Percentiles rank a stretch among this genome's conserved stretches.
Conservation (phyloP, 805 yeast species). For the Brettanomyces custersianus region DNA sequence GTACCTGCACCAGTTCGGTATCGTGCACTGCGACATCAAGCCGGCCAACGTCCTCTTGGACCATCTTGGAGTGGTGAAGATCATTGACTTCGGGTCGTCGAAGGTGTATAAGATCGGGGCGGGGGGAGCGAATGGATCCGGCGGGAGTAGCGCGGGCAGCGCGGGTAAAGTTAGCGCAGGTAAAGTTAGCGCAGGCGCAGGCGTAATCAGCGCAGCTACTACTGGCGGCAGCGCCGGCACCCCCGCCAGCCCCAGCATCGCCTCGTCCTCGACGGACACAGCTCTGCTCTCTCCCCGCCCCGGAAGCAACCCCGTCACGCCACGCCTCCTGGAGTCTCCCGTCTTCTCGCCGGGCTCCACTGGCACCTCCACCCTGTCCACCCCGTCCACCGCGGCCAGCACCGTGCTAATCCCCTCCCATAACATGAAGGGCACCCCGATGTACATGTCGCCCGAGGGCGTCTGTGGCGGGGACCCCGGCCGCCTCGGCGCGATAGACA, state of each 20-base stretch:
- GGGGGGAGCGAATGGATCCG: background rate
- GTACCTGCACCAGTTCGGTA: constrained; percentile 86
- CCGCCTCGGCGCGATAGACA: constrained; percentile 63
- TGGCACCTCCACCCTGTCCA: no score
- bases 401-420: constrained; percentile 10
- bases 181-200: background rate
- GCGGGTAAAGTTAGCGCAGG: background rate
- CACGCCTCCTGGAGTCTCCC: no score
- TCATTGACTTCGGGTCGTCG: constrained; percentile 97
- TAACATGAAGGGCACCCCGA: constrained; percentile 84
- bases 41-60: constrained; percentile 90
- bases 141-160: background rate
- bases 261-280: no score
- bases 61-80: constrained; percentile 87
- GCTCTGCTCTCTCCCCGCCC: no score
- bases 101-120: background rate
- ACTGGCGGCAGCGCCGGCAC: no score
- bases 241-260: background rate
- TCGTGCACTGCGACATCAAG: constrained; percentile 94
- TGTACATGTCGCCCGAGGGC: constrained; percentile 98
- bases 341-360: no score
- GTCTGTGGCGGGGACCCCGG: constrained; percentile 68
- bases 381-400: no score
- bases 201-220: no score
- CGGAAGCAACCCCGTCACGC: no score